Base-by-base conservation (phyloP, 495 filamentous ascomycete genomes). In the Penicillium manginii region DNA sequence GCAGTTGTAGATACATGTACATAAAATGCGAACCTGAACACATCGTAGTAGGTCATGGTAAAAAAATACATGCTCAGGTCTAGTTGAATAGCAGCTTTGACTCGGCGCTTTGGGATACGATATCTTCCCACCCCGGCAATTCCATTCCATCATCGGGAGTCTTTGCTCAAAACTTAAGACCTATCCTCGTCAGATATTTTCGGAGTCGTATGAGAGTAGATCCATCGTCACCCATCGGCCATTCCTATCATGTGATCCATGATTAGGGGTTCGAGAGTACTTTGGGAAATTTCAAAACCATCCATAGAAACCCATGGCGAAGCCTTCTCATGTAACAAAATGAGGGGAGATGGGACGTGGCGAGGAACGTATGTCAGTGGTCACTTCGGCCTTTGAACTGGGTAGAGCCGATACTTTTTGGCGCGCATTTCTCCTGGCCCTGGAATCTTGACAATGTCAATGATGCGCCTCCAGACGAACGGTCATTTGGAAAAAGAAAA, bases 341-440 rank as follows among this genome's bases (percentile, higher is more conserved):
- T 26, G 23, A 26, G 61, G 57, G 21, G 56, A 53, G 4, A 57
- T 57, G 0, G 61, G 57, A 43, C 60, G 57, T 47, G 61, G 59
- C 6, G 57, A 57, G 45, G 89, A 86, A 0, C 84, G 88, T 39
- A 90, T 88, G 1, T 86, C 85, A 46, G 84, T 88, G n/a, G 79
- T 92, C 19, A 87, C 7, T 26, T 26, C 4, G 23, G 23, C 23
- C 23, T 5, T 26, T 6, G 4, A 26, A 26, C 0, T 26, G 4
- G 23, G 23, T 2, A 26, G 23, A 26, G 23, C 23, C 23, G 23
- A 26, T 5, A 6, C 23, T 26, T 26, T 26, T n/a, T n/a, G n/a
- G n/a, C n/a, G n/a, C n/a, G n/a, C n/a, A n/a, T 26, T 26, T 26
- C 23, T 26, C 7, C 23, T 6, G 4, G 23, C 23, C 23, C 23